These are phyloP conservation scores for Cladosporium velox DNA, from an alignment of 2,329 filamentous ascomycete genomes.

Conservation along the genomic window DNA sequence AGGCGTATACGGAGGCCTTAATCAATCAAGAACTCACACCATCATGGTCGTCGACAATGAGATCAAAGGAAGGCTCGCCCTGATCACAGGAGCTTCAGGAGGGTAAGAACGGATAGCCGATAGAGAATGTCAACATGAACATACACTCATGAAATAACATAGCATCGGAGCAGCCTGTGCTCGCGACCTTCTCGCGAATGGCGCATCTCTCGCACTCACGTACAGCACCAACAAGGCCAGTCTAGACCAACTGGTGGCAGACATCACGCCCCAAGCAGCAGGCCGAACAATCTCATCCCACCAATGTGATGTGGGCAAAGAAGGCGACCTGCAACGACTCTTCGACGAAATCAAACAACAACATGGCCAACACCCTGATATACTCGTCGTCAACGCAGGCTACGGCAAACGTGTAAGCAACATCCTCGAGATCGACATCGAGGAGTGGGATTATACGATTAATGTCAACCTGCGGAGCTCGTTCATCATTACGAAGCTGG, in stretches of 20 bases:
- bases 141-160: slow-evolving; percentile 7
- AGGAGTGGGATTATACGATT: slow-evolving; percentile 66
- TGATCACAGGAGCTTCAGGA: slow-evolving; percentile 63
- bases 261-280: slow-evolving; percentile 27
- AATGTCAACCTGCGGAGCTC: slow-evolving; percentile 64
- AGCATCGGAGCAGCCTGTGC: slow-evolving; percentile 65
- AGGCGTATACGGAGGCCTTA: not conserved
- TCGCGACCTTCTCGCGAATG: slow-evolving; percentile 54
- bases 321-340: slow-evolving; percentile 56
- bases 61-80: slow-evolving; percentile 55
- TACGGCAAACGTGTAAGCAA: slow-evolving; percentile 60
- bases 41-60: slow-evolving; percentile 37
- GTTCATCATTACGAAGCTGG: slow-evolving; percentile 63
- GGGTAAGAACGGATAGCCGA: slow-evolving; percentile 46
- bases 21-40: not conserved
- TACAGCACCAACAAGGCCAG: slow-evolving; percentile 56
- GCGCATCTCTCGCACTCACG: slow-evolving; percentile 60
- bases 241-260: slow-evolving; percentile 48
- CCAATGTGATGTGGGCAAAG: slow-evolving; percentile 59
- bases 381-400: slow-evolving; percentile 67
- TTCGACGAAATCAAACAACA: slow-evolving; percentile 56
- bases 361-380: slow-evolving; percentile 62
- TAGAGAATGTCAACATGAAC: not conserved
- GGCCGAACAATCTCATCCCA: slow-evolving; percentile 54
- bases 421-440: slow-evolving; percentile 59